A percentile compares a stretch with the other conserved stretches of the same genome.
Evolutionary conservation across 75 land plant species (phyloP).

Genomic region (Cupressus sempervirens): DNA sequence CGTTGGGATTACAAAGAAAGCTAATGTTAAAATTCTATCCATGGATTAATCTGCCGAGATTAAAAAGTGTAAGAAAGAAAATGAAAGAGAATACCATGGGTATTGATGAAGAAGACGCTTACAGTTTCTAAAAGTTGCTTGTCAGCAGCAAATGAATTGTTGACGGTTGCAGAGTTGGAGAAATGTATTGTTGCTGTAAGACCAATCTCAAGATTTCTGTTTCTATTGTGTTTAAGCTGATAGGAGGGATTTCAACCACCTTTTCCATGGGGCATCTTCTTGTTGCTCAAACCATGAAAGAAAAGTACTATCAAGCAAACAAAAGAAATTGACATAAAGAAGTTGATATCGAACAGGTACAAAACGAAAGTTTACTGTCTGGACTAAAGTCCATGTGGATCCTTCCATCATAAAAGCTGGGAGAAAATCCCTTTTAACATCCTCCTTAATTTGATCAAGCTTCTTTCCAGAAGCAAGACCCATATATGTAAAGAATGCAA

Average conservation of each 20-base stretch:
- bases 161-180: background rate
- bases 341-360: conserved; percentile 93
- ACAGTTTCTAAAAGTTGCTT: background rate
- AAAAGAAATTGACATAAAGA: conserved; percentile 84
- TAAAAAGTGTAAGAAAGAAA: background rate
- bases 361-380: conserved; percentile 83
- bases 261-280: conserved; percentile 94
- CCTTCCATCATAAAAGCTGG: conserved; percentile 86
- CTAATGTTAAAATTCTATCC: background rate
- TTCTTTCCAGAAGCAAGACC: conserved; percentile 74
- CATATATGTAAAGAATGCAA: conserved; percentile 88
- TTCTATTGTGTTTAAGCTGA: conserved; percentile 21
- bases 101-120: background rate
- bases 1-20: background rate
- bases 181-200: background rate
- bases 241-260: conserved; percentile 45
- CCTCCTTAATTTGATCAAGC: conserved; percentile 59
- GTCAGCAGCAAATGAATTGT: background rate
- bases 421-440: conserved; percentile 81
- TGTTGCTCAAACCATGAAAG: conserved; percentile 98
- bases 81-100: background rate
- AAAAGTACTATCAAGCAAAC: conserved; percentile 90
- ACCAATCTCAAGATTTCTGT: background rate
- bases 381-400: conserved; percentile 69
- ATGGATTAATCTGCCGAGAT: background rate